A percentile compares a stretch with the other conserved stretches of the same genome.
Evolutionary conservation across 129 eudicot genomes (phyloP).

Genomic region (Arctium lappa): DNA sequence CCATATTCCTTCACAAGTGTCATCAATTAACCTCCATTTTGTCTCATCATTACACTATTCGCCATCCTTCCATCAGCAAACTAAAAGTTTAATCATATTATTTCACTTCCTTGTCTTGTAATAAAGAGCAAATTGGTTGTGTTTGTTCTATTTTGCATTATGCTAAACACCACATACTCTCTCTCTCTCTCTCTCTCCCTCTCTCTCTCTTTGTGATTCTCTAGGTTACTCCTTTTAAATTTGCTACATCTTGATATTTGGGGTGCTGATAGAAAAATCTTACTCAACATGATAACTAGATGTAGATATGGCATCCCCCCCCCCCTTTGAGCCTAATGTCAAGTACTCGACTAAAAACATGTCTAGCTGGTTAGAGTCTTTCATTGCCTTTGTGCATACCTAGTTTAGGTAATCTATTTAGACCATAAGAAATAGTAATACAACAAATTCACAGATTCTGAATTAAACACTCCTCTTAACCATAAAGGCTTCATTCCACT

Average conservation of each 20-base stretch:
- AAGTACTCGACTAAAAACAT: no score
- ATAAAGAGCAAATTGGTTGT: neutral
- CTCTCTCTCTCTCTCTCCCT: neutral
- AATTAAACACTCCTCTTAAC: neutral
- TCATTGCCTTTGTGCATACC: neutral
- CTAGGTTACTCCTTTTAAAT: neutral
- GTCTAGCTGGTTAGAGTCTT: neutral
- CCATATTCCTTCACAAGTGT: neutral
- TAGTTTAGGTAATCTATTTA: neutral
- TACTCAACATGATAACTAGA: neutral
- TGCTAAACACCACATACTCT: neutral
- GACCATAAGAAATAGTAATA: neutral
- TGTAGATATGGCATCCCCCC: no score
- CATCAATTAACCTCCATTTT: neutral
- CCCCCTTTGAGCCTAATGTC: no score
- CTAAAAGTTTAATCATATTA: neutral
- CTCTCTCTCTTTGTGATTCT: neutral
- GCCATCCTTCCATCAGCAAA: no score
- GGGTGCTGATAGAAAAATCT: neutral
- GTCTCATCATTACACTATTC: no score
- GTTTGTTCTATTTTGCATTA: neutral
- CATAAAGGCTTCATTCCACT: slow-evolving; percentile 7
- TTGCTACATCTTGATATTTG: neutral
- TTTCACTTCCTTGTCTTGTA: neutral
- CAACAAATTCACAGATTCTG: neutral